Evolutionary conservation across 106 monocot species (phyloP).

Genomic region (Dendrobium chrysotoxum): DNA sequence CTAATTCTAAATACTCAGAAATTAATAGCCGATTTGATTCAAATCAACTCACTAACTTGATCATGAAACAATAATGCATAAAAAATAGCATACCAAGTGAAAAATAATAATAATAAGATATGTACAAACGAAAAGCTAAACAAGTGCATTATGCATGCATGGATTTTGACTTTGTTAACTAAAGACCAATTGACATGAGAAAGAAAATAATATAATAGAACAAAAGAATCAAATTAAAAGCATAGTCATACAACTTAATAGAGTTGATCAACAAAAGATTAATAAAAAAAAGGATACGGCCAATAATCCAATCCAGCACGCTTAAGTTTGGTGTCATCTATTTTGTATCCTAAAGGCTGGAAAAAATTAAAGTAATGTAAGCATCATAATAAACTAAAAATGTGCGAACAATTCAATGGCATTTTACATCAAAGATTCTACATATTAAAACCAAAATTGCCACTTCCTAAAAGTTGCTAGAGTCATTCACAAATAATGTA

Average conservation of each 20-base stretch:
- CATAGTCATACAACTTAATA: no score
- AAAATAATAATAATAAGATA: neutral
- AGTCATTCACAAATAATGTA: no score
- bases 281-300: conserved; percentile 72
- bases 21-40: neutral
- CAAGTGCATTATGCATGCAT: neutral
- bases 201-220: neutral
- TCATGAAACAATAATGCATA: neutral
- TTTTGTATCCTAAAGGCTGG: conserved; percentile 86
- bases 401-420: neutral
- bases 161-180: neutral
- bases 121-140: neutral
- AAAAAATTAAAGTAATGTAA: conserved; percentile 17
- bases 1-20: neutral
- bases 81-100: neutral
- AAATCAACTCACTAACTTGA: neutral
- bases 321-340: conserved; percentile 94
- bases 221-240: neutral
- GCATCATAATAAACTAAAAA: neutral
- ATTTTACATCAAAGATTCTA: no score
- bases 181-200: neutral
- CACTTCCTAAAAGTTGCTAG: no score
- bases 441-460: no score
- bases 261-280: no score
- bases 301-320: conserved; percentile 99